Base-by-base conservation (phyloP, 2,329 filamentous ascomycete genomes). In the Penicillium sp. region DNA sequence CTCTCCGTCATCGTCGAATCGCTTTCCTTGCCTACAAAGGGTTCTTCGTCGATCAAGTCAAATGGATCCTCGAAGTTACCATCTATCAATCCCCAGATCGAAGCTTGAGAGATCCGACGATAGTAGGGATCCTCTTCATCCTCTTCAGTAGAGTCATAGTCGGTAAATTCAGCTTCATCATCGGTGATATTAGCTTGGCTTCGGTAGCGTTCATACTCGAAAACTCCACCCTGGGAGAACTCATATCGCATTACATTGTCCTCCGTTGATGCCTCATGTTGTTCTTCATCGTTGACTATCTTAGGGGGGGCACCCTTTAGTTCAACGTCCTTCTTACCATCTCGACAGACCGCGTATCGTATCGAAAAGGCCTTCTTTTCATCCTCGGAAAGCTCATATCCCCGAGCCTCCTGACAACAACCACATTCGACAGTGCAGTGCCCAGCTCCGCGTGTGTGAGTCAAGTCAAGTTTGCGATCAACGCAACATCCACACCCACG, bases 351-450 rank as follows among this genome's bases (percentile, higher is more conserved):
- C n/a, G 28, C 43, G 10, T 45, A 31, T 10, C 33, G 22, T 7
- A 28, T 28, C 25, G 10, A 4, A 10, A 38, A 6, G 7, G 17
- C 12, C 22, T 8, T 37, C 16, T 19, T 38, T 26, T 35, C 19
- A 9, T 50, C 30, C 4, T 28, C 12, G 9, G 33, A 37, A 9
- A 44, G n/a, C 3, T 45, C 40, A 26, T 45, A 53, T 7, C 50
- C 50, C 3, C 45, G 19, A 17, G 40, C 43, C 37, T 22, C 17
- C 6, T 25, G 17, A 28, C 55, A 57, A n/a, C 55, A 57, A 4
- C 17, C 37, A 35, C 55, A 57, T 17, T 57, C 50, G 17, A 49
- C 31, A 14, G 55, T 57, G 33, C 50, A 57, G 30, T 57, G 55
- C 7, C 55, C 44, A 17, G 5, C 40, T 16, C 25, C 50, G 36